Base-by-base conservation (phyloP, 306 rosid species). In the Quillaja saponaria region DNA sequence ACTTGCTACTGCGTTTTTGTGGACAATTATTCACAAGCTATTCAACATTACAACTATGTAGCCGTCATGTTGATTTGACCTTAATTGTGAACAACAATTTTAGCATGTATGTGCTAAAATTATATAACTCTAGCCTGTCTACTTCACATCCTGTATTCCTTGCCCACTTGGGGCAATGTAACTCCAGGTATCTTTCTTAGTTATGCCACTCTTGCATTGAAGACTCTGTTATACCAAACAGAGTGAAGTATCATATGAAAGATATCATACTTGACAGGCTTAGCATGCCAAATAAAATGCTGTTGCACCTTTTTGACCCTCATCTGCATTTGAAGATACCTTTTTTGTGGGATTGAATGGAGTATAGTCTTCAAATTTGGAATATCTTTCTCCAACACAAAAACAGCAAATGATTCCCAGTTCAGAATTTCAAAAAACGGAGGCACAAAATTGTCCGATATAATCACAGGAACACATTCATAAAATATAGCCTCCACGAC, bases 161-260 rank as follows among this genome's bases (percentile, higher is more conserved):
- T 6, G 12, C 39, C 19, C 34, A 7, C 18, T 0, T 14, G 20
- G 17, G 38, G 31, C 69, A 58, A 49, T 19, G 39, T 14, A 25
- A 44, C n/a, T 20, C 8, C 55, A 33, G 28, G 52, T 14, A 14
- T 38, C 16, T 56, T 13, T 21, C 14, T 41, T 0, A 18, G 20
- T 63, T 14, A 77, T 64, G 67, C 58, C 48, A 81, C 39, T 38
- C 64, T 79, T 61, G 71, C 68, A 14, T 73, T 81, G 82, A 73
- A 77, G 67, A 91, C 70, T 72, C 95, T 78, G 20, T 60, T 85
- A 74, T 82, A 67, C 96, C 96, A 91, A 46, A 85, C 67, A 34
- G 95, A 72, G 48, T 91, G 95, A 74, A 84, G 95, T 38, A 75
- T 72, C 96, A 90, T 86, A 51, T 86, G 91, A 78, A 84, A 90